Evolutionary conservation across 768 basidiomycete species (phyloP), one percentile per base, ranked within the genome.

Genomic region (Gloeopeniophorella convolvens): DNA sequence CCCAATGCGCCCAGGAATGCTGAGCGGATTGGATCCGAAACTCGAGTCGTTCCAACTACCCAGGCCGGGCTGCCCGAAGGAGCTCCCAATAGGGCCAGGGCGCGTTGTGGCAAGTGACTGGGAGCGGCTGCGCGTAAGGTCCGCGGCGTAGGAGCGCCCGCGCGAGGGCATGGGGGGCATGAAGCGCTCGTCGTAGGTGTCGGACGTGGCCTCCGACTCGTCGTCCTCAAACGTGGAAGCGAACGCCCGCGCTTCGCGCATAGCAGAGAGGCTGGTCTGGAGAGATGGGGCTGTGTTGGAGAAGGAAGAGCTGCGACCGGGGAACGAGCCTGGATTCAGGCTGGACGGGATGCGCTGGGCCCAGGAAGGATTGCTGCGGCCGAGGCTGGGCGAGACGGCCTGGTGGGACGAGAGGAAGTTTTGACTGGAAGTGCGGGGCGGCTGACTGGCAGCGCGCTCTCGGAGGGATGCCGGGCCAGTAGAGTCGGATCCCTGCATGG

Each of bases 191-290:
- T 65, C 60, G 57, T 60, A 65, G 37, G 74, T 75, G 61, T 85
- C 83, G 42, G 76, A 77, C 20, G 79, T 66, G 5, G 67, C 68
- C 45, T 85, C 84, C 1, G 77, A 78, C 66, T 89, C 87, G 64
- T 89, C 87, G 58, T 89, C 86, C 68, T 89, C 88, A 58, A 85
- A 79, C 1, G 85, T 89, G 20, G 84, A 86, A 5, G 82, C 76
- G 65, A 89, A 89, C 9, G 70, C 63, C 27, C 79, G 69, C 6
- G 72, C 67, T 46, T 82, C 83, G 34, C 83, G 79, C 77, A 86
- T 80, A 32, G 76, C 71, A 23, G 82, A 79, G 62, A 86, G 83
- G 40, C 77, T 74, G 54, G 69, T 62, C 57, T 79, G 79, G 31
- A 72, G 67, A 48, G 58, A 57, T 21, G 74, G 68, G 33, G 60